phyloP scores from a whole-genome alignment of 805 yeast species.

The Cyberlindnera maritima region DNA sequence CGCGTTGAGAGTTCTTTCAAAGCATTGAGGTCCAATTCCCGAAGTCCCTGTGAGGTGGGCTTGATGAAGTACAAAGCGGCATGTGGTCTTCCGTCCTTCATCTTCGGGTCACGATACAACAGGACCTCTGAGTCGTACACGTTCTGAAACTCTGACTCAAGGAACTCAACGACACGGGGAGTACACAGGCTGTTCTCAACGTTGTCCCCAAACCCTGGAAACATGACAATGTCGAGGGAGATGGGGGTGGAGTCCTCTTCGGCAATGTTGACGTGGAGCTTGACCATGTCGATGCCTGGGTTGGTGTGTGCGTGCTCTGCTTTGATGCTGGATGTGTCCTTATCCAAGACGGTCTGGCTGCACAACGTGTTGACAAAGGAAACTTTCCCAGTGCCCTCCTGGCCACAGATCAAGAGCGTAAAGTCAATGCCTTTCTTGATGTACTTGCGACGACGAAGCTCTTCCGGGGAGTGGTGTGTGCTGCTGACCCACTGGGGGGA shows the following conservation, averaged over 20 bases:
- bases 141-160: constrained; percentile 69
- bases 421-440: constrained; percentile 62
- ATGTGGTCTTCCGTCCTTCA: constrained; percentile 72
- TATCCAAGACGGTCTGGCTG: constrained; percentile 42
- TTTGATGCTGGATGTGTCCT: constrained; percentile 23
- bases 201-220: constrained; percentile 79
- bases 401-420: constrained; percentile 69
- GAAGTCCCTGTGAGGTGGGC: constrained; percentile 61
- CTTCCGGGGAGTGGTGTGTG: constrained; percentile 30
- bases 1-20: constrained; percentile 67
- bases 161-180: constrained; percentile 50
- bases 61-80: constrained; percentile 75
- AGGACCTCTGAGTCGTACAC: constrained; percentile 74
- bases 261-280: constrained; percentile 50
- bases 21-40: constrained; percentile 70
- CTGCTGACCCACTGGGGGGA: constrained; percentile 3
- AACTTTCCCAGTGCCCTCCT: constrained; percentile 71
- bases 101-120: constrained; percentile 68
- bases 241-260: constrained; percentile 55
- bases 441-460: constrained; percentile 55
- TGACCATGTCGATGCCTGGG: constrained; percentile 41
- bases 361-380: constrained; percentile 71
- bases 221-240: constrained; percentile 56
- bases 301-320: constrained; percentile 35
- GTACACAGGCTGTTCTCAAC: constrained; percentile 57